Conservation (phyloP, 768 basidiomycete species). For the Russula brevipes region DNA sequence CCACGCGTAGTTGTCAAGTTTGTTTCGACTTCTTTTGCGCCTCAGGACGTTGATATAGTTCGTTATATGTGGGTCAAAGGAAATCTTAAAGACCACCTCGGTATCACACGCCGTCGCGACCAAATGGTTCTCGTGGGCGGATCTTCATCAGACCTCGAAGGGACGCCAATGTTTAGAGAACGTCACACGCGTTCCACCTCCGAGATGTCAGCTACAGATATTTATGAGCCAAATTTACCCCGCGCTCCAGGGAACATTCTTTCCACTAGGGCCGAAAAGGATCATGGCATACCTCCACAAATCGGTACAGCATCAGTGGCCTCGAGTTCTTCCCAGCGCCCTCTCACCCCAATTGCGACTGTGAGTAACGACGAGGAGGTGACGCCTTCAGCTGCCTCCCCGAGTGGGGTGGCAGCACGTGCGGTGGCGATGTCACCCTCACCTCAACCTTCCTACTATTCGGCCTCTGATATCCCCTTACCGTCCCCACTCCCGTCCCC, state of each 20-base stretch:
- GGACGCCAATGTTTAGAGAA: constrained; percentile 65
- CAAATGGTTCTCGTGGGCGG: constrained; percentile 18
- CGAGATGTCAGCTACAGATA: constrained; percentile 40
- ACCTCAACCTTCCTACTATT: constrained; percentile 50
- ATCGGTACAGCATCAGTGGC: not conserved
- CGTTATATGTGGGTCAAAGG: constrained; percentile 89
- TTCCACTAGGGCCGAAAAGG: constrained; percentile 1
- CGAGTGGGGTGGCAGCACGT: constrained; percentile 18
- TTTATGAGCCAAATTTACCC: constrained; percentile 46
- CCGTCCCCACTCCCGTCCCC: constrained; percentile 54
- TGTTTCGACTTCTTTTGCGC: constrained; percentile 61
- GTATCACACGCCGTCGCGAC: constrained; percentile 57
- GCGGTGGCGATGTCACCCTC: constrained; percentile 25
- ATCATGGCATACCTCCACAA: not conserved
- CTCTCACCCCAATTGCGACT: not conserved
- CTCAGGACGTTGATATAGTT: constrained; percentile 84
- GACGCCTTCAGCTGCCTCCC: constrained; percentile 15
- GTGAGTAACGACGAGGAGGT: not conserved
- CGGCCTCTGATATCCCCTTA: constrained; percentile 44
- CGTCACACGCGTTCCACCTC: constrained; percentile 62
- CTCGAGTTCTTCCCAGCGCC: not conserved
- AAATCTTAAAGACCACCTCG: constrained; percentile 76
- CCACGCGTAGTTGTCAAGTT: constrained; percentile 82
- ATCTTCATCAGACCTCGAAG: constrained; percentile 46
- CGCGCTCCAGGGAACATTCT: constrained; percentile 30